Evolutionary conservation across 2,329 filamentous ascomycete genomes (phyloP), one percentile per base, ranked within the genome.

Genomic region (Atkinsonella hypoxylon): DNA sequence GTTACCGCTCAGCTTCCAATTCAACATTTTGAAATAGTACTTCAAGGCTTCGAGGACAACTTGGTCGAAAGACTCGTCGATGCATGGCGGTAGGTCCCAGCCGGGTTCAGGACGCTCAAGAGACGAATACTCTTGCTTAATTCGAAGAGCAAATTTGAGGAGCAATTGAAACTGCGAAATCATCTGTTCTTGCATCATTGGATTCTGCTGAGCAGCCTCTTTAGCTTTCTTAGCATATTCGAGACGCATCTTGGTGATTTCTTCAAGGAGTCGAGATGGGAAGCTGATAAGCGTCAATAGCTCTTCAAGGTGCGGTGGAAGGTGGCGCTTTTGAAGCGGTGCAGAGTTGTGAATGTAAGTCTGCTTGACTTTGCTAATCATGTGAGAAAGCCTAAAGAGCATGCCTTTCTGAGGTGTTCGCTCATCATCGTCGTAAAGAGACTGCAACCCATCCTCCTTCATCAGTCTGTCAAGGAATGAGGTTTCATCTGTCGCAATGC

Each of bases 21-120:
- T 96, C 43, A 98, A 75, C 79, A 98, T 90, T 66, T 91, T 93
- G 76, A 98, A 98, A 69, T 98, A 98, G 67, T 95, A 97, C 65
- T 91, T 94, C 58, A 98, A 74, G 0, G 91, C 90, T 61, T 96
- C 91, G 42, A 98, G 70, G 10, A 97, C 88, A 17, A 94, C 88
- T 34, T 84, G 79, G 63, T 97, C 93, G 61, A 97, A 98, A 41
- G 89, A 89, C 63, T 98, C 93, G 63, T 97, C 93, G 56, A 98
- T 94, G 67, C 90, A 96, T 9, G 90, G 89, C 2, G 93, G 93
- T 50, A 97, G 70, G 59, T 97, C 89, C 93, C 93, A 98, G 45
- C 93, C 91, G 18, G 86, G 82, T 65, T 97, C 87, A 0, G 89
- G 86, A 57, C 88, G 81, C 20, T 89, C 88, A 48, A 97, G 89